Base-by-base conservation (phyloP, 2,329 filamentous ascomycete species). In the Helicocarpus griseus region DNA sequence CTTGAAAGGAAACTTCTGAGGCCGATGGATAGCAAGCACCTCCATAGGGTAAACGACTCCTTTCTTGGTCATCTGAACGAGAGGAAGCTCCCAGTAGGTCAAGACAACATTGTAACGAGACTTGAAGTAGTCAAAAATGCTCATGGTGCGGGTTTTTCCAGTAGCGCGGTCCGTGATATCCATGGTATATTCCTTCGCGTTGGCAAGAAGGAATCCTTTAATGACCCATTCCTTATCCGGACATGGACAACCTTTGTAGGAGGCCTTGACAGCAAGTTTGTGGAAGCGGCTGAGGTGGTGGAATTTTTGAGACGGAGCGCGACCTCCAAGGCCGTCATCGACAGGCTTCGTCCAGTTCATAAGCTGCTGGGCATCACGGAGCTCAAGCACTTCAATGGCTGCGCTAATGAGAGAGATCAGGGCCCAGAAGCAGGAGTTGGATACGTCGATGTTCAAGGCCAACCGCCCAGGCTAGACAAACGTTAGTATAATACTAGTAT, bases 361-460 rank as follows among this genome's bases (percentile, higher is more conserved):
- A 22, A 73, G 54, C n/a, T 66, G 57, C 43, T 62, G 54, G 39
- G 63, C 54, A 49, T 71, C 65, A 36, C 60, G 57, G 24, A 59
- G 54, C 14, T 64, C 61, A 3, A 66, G 58, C 9, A 69, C 56
- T 7, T 63, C 62, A 50, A 67, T 60, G 17, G 70, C 66, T 7
- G 65, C 61, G 14, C 63, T 63, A 22, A 68, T 58, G 13, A 73
- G 58, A 7, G 62, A 61, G n/a, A 58, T 67, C 9, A 65, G 66
- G 31, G 73, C 77, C 85, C 87, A 97, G 71, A 98, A 98, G 11
- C 86, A 87, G 0, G 88, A 87, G 63, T 97, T 95, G 52, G 90
- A 85, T 28, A 95, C 86, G 61, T 98, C 91, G 9, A 95, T 82
- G 60, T 96, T 97, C 64, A 98, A 73, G 0, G 86, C 81, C 5